A percentile compares a stretch with the other conserved stretches of the same genome.
These are phyloP conservation scores for Kwoniella heveanensis DNA, from an alignment of 768 basidiomycete genomes.

Conservation along the genomic window DNA sequence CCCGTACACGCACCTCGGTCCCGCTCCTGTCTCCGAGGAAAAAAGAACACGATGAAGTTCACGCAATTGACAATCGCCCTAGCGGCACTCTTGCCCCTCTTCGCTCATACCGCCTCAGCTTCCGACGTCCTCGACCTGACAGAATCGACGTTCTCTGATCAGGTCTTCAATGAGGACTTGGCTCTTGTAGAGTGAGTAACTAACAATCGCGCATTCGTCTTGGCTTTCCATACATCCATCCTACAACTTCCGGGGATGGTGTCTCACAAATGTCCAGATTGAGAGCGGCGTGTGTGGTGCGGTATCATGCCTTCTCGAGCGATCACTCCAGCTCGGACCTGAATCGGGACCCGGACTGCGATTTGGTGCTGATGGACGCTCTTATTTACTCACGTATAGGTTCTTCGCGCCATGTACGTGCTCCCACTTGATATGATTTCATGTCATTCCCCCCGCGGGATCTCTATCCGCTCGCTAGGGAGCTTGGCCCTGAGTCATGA, in stretches of 20 bases:
- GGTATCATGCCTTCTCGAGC: too few relatives aligned
- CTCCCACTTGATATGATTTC: too few relatives aligned
- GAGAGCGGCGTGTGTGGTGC: too few relatives aligned
- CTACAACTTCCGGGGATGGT: too few relatives aligned
- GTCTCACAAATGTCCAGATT: too few relatives aligned
- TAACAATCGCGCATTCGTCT: neutral
- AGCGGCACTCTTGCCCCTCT: constrained; percentile 63
- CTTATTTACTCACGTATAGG: constrained; percentile 10
- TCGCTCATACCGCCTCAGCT: constrained; percentile 58
- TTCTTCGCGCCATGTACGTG: constrained; percentile 52
- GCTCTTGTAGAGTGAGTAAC: constrained; percentile 92
- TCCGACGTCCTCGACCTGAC: constrained; percentile 82
- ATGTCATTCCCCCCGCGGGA: too few relatives aligned
- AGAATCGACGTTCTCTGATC: constrained; percentile 67
- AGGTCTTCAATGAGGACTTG: constrained; percentile 68
- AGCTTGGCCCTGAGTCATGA: too few relatives aligned
- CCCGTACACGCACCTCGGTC: too few relatives aligned
- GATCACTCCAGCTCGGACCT: too few relatives aligned
- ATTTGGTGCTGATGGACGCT: neutral
- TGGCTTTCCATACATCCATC: neutral
- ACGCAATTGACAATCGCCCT: constrained; percentile 51
- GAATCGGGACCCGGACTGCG: neutral
- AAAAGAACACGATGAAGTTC: neutral
- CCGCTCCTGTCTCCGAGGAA: too few relatives aligned
- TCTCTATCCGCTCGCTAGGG: too few relatives aligned